Evolutionary conservation across 1,139 yeast species (phyloP), one percentile per base, ranked within the genome.

Genomic region (Candida mesenterica): DNA sequence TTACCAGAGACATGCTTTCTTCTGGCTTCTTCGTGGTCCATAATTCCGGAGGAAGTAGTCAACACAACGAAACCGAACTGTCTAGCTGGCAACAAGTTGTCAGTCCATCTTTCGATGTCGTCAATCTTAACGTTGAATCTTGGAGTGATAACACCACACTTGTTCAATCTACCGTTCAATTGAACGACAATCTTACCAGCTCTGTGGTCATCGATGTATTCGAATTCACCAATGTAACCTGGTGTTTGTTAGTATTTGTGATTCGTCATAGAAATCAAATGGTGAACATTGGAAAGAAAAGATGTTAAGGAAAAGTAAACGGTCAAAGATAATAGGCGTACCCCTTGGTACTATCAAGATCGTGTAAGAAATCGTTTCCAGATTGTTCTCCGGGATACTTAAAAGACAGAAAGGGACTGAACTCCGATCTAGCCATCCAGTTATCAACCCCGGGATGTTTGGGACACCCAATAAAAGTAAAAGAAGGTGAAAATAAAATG

Each of bases 21-120:
- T 82, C 97, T 89, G 59, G 98, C 98, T 78, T 92, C 98, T 77
- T 92, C 98, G 77, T 92, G 98, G 79, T 92, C 97, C 96, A 92
- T 89, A 59, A 92, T 92, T 75, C 98, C 98, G 59, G 97, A 96
- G 59, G 98, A 92, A 57, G 98, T 92, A 69, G 98, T 90, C 65
- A 90, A 81, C 68, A 90, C 85, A 62, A 90, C 90, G 75, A 75
- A 89, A 76, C 97, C 97, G 62, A 90, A 90, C 74, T 90, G 97
- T 84, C 97, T 88, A 51, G 97, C 95, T 63, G 97, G 97, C 65
- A 90, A 78, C 66, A 90, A 82, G 81, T 88, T 89, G 68, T 82
- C 95, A 57, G 96, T 89, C 97, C 97, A 90, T 75, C 87, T 88
- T 76, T 90, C 97, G 59, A 90, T 82, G 63, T 90, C 97, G 61